Base-by-base conservation (phyloP, 768 basidiomycete genomes). In the Tremella fuciformis region DNA sequence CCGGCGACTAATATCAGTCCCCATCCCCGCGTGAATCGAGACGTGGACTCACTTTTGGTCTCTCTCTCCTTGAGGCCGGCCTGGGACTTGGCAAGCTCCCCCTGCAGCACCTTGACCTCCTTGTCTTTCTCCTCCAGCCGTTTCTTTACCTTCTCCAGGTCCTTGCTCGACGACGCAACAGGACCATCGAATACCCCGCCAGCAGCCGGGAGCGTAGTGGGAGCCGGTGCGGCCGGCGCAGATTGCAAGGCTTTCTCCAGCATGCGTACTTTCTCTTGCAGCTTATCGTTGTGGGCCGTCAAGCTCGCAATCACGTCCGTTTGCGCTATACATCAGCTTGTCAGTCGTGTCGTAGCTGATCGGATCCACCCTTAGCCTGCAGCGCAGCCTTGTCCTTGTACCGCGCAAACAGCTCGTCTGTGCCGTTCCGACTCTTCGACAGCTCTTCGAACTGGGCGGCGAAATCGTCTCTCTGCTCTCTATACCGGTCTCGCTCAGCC, bases 381-480 rank as follows among this genome's bases (percentile, higher is more conserved):
- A 61, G 26, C 18, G 63, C 67, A 11, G 66, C 59, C 21, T 73
- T 72, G 41, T 62, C 60, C 59, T 73, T 71, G 57, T 66, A 70
- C 51, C 67, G 69, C 37, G 69, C 74, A 37, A 70, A 66, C 15
- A 71, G 46, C 26, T 73, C 71, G 16, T 41, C 42, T 7, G 62
- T 64, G 13, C 64, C 65, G 19, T 53, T 59, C 42, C 67, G 64
- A 1, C 58, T 46, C 47, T 63, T 67, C 2, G 66, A 65, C 50
- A 74, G 47, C 41, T 71, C 68, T 44, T 72, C 70, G 57, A 74
- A 74, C 56, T 76, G 75, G 40, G 65, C 70, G 6, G 66, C 54
- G 38, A 64, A 71, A 0, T 63, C 61, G 50, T 75, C 75, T 21
- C 72, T 26, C 55, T 76, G 74, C 1, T 60, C 44, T 16, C 65